These are phyloP conservation scores for Alternaria gansuensis DNA, from an alignment of 2,329 filamentous ascomycete genomes.

Conservation along the genomic window DNA sequence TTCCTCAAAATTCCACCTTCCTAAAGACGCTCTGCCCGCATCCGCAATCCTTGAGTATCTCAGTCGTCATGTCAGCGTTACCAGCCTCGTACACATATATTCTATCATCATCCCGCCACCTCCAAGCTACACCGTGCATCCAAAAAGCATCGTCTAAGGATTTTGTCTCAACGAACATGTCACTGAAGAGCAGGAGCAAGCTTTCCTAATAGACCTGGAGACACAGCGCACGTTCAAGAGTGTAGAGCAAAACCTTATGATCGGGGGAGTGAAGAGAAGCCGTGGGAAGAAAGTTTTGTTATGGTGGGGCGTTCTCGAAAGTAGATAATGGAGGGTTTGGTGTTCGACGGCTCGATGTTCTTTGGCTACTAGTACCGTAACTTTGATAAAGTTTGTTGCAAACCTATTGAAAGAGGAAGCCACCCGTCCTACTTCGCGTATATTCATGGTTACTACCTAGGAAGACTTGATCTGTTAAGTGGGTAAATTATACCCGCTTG, in stretches of 20 bases:
- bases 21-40: conserved; percentile 56
- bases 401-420: no score
- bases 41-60: conserved; percentile 42
- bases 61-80: not conserved
- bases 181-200: not conserved
- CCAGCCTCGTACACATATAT: not conserved
- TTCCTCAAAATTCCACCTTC: conserved; percentile 64
- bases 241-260: not conserved
- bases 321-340: not conserved
- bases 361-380: no score
- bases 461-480: no score
- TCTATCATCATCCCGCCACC: not conserved
- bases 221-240: not conserved
- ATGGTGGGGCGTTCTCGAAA: not conserved
- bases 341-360: no score
- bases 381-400: no score
- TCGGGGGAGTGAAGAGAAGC: not conserved
- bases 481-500: no score
- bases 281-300: not conserved
- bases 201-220: not conserved
- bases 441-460: no score
- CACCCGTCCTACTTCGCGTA: no score
- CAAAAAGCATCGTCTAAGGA: not conserved
- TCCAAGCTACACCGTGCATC: not conserved
- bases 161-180: not conserved